phyloP scores from a whole-genome alignment of 2,329 filamentous ascomycete species.

The Microthyrium microscopicum region DNA sequence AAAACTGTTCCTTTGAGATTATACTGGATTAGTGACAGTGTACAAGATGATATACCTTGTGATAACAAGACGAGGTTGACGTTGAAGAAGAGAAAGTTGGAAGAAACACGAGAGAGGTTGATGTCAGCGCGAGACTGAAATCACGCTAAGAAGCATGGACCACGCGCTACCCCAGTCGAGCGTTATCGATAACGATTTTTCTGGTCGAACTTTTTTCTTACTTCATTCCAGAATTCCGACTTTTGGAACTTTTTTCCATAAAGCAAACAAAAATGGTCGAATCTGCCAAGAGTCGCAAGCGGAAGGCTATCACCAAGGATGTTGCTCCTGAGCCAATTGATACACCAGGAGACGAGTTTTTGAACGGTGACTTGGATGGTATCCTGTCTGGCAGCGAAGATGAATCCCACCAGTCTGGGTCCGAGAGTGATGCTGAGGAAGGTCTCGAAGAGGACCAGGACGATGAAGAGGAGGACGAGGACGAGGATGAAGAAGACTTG shows the following conservation, averaged over 20 bases:
- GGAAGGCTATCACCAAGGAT: conserved; percentile 16
- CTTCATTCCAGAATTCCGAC: no score
- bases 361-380: conserved; percentile 23
- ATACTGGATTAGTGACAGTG: no score
- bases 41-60: no score
- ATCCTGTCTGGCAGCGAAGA: conserved; percentile 26
- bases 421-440: conserved; percentile 16
- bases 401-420: conserved; percentile 20
- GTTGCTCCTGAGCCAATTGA: conserved; percentile 13
- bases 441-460: conserved; percentile 18
- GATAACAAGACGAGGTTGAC: no score
- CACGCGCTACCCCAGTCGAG: no score
- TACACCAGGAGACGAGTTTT: conserved; percentile 19
- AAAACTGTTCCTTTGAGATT: no score
- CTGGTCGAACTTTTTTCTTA: no score
- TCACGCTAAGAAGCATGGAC: no score
- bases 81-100: no score
- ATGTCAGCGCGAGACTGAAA: no score
- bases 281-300: conserved; percentile 4
- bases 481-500: conserved; percentile 17
- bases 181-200: no score
- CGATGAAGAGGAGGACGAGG: conserved; percentile 17
- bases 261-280: conserved; percentile 11
- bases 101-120: no score
- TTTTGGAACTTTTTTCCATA: neutral